A percentile compares a stretch with the other conserved stretches of the same genome.
These are phyloP conservation scores for Pichia sp. DNA, from an alignment of 1,139 yeast species.

Conservation along the genomic window DNA sequence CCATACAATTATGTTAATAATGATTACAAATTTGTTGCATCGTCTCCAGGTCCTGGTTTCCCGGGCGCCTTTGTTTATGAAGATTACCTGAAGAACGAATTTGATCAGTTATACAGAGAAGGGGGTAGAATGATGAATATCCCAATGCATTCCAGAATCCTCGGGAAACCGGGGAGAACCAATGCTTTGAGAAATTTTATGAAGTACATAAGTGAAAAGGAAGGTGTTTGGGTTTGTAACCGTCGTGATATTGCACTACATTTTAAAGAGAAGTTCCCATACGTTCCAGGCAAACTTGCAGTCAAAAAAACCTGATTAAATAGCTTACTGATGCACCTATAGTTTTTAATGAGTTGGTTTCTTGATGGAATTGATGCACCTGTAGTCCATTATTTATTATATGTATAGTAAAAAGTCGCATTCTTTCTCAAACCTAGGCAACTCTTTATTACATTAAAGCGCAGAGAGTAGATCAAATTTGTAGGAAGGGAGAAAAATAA, in stretches of 20 bases:
- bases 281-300: constrained; percentile 8
- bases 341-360: no score
- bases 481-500: no score
- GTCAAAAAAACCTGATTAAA: constrained; percentile 6
- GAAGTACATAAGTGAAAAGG: constrained; percentile 33
- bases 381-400: no score
- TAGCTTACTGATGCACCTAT: no score
- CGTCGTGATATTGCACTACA: constrained; percentile 35
- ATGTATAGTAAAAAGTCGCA: no score
- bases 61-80: constrained; percentile 25
- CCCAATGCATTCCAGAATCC: constrained; percentile 36
- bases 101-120: constrained; percentile 36
- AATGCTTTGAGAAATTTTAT: constrained; percentile 35
- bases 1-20: constrained; percentile 36
- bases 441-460: no score
- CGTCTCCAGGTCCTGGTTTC: constrained; percentile 18
- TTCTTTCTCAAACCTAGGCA: no score
- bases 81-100: constrained; percentile 33
- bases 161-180: constrained; percentile 37
- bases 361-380: no score
- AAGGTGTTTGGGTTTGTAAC: constrained; percentile 37
- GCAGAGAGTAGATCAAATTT: no score
- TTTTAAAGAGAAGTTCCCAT: constrained; percentile 30
- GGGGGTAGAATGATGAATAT: constrained; percentile 38
- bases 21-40: constrained; percentile 29